phyloP scores from a whole-genome alignment of 2,329 filamentous ascomycete species.

The Dothiorella sarmentorum region DNA sequence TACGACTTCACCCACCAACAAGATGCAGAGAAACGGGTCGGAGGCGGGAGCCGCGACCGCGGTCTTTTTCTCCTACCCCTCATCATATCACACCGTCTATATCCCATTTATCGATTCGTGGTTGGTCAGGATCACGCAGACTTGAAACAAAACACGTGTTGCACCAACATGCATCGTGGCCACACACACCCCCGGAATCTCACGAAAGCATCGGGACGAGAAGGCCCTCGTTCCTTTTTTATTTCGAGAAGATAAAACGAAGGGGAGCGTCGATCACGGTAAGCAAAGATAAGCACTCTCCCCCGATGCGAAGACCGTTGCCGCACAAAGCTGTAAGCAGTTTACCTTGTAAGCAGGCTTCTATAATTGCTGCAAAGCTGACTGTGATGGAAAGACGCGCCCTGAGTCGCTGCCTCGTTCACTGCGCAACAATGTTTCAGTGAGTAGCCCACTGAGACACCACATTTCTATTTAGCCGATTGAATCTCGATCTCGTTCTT shows the following conservation, averaged over 20 bases:
- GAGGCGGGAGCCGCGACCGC: not conserved
- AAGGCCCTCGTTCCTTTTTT: not conserved
- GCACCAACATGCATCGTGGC: not conserved
- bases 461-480: too few species aligned
- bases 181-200: not conserved
- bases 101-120: not conserved
- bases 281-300: not conserved
- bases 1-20: not conserved
- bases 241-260: not conserved
- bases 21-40: not conserved
- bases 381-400: not conserved
- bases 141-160: conserved; percentile 8
- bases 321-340: not conserved
- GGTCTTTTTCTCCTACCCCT: not conserved
- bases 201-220: not conserved
- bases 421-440: not conserved
- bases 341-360: not conserved
- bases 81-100: not conserved
- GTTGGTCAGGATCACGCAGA: not conserved
- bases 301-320: not conserved
- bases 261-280: not conserved
- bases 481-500: not conserved
- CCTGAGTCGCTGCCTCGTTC: not conserved
- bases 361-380: not conserved
- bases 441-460: too few species aligned